Conservation (phyloP, 2,329 filamentous ascomycete genomes). For the Fusarium tupiense region DNA sequence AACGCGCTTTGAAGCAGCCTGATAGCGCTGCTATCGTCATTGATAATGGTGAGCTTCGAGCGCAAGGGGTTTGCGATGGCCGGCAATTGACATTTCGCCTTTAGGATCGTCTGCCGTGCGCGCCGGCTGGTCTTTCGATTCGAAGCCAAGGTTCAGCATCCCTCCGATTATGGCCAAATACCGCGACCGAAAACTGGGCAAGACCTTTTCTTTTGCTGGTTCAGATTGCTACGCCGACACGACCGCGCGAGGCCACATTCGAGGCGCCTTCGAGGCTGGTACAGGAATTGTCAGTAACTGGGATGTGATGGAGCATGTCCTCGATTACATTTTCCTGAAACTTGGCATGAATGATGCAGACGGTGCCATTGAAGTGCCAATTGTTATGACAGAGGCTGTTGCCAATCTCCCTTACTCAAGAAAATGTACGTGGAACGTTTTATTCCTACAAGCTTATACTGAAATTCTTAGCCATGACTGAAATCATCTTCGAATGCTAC, state of each 20-base stretch:
- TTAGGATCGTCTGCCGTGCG: conserved; percentile 87
- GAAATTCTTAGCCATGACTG: conserved; percentile 80
- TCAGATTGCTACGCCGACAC: conserved; percentile 95
- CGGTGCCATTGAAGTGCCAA: conserved; percentile 81
- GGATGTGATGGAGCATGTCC: conserved; percentile 94
- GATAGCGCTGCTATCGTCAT: conserved; percentile 86
- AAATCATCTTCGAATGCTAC: conserved; percentile 97
- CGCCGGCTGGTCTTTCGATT: conserved; percentile 95
- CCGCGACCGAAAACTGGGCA: conserved; percentile 90
- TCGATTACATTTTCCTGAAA: conserved; percentile 96
- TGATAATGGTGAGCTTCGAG: conserved; percentile 80
- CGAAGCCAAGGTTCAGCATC: conserved; percentile 79
- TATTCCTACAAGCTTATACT: conserved; percentile 20
- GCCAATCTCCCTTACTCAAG: conserved; percentile 90
- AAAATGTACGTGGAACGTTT: conserved; percentile 70
- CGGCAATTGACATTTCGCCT: conserved; percentile 30
- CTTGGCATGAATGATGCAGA: conserved; percentile 82
- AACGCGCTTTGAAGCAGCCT: conserved; percentile 68
- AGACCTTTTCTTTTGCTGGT: conserved; percentile 92
- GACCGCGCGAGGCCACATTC: conserved; percentile 88
- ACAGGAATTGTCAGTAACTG: conserved; percentile 95
- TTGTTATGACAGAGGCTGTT: conserved; percentile 95
- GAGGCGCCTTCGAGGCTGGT: conserved; percentile 89
- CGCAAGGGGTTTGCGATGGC: conserved; percentile 14
- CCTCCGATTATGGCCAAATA: conserved; percentile 95